phyloP scores from a whole-genome alignment of 208 protist species.

The Trypanosoma caninum region DNA sequence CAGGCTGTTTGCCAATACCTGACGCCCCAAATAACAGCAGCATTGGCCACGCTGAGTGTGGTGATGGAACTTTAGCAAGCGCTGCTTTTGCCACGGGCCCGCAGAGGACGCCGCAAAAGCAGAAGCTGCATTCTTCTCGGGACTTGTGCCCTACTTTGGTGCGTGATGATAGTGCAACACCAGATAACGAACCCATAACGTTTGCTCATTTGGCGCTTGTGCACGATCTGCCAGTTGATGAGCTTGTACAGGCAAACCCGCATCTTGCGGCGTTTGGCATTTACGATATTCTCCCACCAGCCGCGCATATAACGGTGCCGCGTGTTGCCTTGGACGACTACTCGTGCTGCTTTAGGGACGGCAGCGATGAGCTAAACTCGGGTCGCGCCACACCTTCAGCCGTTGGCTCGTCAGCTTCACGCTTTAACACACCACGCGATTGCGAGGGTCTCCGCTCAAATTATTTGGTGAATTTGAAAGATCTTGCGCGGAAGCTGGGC shows the following conservation, averaged over 20 bases:
- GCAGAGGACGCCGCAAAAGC: too few species aligned
- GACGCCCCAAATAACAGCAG: too few species aligned
- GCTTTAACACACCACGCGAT: not conserved
- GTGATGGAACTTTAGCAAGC: too few species aligned
- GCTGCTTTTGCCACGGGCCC: too few species aligned
- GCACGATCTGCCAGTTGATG: constrained; percentile 27
- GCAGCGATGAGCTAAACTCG: not conserved
- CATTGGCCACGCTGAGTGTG: too few species aligned
- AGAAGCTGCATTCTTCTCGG: not conserved
- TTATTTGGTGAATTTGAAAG: not conserved
- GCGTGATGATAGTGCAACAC: constrained; percentile 12
- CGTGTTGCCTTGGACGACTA: constrained; percentile 1
- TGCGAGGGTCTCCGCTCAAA: not conserved
- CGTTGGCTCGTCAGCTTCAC: not conserved
- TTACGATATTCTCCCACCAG: constrained; percentile 24
- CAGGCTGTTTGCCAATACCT: too few species aligned
- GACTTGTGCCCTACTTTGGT: too few species aligned
- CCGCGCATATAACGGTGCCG: constrained; percentile 17
- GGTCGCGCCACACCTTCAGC: not conserved
- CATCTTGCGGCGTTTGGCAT: constrained; percentile 25
- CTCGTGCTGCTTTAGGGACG: not conserved
- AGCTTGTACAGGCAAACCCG: constrained; percentile 34
- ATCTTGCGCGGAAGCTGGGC: constrained; percentile 4
- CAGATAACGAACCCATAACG: constrained; percentile 34
- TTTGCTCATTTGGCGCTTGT: constrained; percentile 32